These are phyloP conservation scores for Paraconiothyrium brasiliense DNA, from an alignment of 2,329 filamentous ascomycete species.

Conservation along the genomic window DNA sequence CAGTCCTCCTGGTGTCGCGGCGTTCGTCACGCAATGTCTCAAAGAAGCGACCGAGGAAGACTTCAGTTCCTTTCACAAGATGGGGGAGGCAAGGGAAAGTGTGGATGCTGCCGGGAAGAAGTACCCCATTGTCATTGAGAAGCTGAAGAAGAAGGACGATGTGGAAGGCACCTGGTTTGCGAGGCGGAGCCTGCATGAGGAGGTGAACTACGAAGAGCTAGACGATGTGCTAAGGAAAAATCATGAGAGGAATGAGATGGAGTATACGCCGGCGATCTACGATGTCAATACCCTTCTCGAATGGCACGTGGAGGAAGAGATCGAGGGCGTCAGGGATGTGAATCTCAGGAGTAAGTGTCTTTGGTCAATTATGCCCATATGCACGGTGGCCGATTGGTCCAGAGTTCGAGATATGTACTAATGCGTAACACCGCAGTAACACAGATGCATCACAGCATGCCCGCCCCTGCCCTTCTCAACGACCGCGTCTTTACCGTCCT, in stretches of 20 bases:
- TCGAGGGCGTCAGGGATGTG: conserved; percentile 40
- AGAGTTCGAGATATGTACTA: conserved; percentile 11
- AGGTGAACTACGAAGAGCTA: conserved; percentile 72
- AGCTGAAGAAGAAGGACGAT: conserved; percentile 27
- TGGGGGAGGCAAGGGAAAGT: conserved; percentile 8
- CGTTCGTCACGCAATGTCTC: conserved; percentile 13
- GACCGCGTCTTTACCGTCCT: conserved; percentile 74
- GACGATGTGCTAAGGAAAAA: conserved; percentile 65
- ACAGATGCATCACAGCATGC: conserved; percentile 73
- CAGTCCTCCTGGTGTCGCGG: background rate
- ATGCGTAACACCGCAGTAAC: conserved; percentile 52
- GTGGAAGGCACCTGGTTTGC: conserved; percentile 69
- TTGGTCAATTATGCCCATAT: background rate
- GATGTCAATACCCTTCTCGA: conserved; percentile 56
- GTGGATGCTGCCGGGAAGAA: background rate
- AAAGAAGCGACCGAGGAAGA: conserved; percentile 13
- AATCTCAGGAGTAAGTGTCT: conserved; percentile 48
- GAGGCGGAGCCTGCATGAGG: conserved; percentile 63
- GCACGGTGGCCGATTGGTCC: too few relatives aligned
- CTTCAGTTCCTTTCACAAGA: conserved; percentile 11
- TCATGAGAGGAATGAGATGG: conserved; percentile 65
- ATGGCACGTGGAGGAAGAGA: conserved; percentile 51
- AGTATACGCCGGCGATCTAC: conserved; percentile 67
- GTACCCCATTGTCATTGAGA: conserved; percentile 12
- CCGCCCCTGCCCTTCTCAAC: conserved; percentile 60